phyloP scores from a whole-genome alignment of 495 filamentous ascomycete genomes.

The Penicillium arizonense region DNA sequence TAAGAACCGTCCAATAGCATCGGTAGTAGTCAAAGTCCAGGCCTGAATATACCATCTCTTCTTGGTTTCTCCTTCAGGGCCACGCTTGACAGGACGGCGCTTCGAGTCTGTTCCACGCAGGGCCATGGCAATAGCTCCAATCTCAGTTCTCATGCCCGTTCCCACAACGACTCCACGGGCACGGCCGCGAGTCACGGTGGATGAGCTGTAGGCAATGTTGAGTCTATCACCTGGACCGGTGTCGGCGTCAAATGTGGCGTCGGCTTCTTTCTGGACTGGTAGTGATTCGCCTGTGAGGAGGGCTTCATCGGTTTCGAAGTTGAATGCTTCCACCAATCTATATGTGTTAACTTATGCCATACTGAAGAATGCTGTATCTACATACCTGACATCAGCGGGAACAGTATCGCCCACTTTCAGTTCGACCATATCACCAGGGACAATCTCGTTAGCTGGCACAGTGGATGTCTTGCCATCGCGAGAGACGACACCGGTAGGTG shows the following conservation, averaged over 20 bases:
- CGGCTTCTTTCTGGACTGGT: conserved; percentile 61
- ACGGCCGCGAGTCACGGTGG: conserved; percentile 69
- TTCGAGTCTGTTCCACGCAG: conserved; percentile 49
- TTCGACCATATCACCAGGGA: conserved; percentile 66
- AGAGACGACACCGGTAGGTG: conserved; percentile 58
- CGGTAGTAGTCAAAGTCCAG: conserved; percentile 61
- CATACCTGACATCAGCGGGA: conserved; percentile 63
- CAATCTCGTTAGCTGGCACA: conserved; percentile 54
- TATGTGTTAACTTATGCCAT: conserved; percentile 2
- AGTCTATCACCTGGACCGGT: conserved; percentile 66
- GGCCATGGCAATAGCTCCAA: conserved; percentile 66
- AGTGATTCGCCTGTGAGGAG: conserved; percentile 75
- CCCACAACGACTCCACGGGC: conserved; percentile 67
- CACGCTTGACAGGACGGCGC: conserved; percentile 56
- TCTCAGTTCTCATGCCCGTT: conserved; percentile 70
- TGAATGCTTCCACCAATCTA: conserved; percentile 63
- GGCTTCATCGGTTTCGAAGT: conserved; percentile 72
- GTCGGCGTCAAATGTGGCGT: conserved; percentile 41
- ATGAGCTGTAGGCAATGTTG: conserved; percentile 71
- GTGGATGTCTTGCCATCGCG: conserved; percentile 52
- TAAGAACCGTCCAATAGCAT: conserved; percentile 67
- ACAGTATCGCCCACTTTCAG: conserved; percentile 83
- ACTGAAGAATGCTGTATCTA: background rate
- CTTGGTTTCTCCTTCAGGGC: conserved; percentile 53
- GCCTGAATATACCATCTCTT: conserved; percentile 69